Evolutionary conservation across 108 stramenopile genomes (phyloP), one percentile per base, ranked within the genome.

Genomic region (Nitzschia putrida): DNA sequence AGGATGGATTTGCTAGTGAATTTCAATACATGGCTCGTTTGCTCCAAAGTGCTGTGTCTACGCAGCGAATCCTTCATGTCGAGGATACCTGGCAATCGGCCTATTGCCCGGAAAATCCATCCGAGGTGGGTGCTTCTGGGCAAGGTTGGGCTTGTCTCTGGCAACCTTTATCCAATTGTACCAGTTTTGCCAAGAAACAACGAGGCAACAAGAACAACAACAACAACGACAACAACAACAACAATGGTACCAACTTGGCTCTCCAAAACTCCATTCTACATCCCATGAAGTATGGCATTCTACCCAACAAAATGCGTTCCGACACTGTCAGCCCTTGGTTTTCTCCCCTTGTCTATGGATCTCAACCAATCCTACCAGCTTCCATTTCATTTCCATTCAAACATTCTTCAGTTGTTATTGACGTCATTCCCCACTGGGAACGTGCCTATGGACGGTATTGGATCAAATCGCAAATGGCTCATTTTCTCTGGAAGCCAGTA

Each of bases 351-450:
- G 10, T 53, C 12, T 53, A 66, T 39, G 41, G 52, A 3, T 39
- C 52, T 9, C 65, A 38, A n/a, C 29, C 52, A 0, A 52, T 66
- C 10, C 50, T 66, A 29, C 52, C 37, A n/a, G 65, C 65, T 53
- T 51, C 65, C 16, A 53, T 39, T 9, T 53, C 52, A 1, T 66
- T 66, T 66, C 52, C 65, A n/a, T 38, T 52, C 39, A 66, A 66
- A 38, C 26, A 53, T 12, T 39, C 65, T 11, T 10, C 65, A 16
- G 25, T 38, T 37, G 22, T 53, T 6, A 26, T 20, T 12, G 71
- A 72, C 26, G 42, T 72, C 9, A 64, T 72, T 55, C 61, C 61
- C 10, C 61, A 72, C 22, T 72, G 63, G 61, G 71, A 72, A 64
- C 71, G 63, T 14, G 38, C 39, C 43, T 56, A 56, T 64, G 61